Conservation (phyloP, 371 early-diverging fungal genomes). For the Capillidium rhysosporum region DNA sequence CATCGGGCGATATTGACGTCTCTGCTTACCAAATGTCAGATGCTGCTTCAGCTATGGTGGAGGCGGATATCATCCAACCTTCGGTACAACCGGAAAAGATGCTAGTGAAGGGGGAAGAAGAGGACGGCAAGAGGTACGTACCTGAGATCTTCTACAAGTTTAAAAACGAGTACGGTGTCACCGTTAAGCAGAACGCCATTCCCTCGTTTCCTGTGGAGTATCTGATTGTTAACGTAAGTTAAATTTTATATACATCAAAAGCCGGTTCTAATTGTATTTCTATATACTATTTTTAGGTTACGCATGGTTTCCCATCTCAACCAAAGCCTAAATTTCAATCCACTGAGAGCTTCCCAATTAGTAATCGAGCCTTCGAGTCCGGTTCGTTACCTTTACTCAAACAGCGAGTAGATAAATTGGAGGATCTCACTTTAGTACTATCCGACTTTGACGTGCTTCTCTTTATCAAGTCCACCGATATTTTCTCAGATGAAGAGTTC, state of each 20-base stretch:
- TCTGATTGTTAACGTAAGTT: constrained; percentile 68
- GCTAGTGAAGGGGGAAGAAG: constrained; percentile 55
- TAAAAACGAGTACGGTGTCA: constrained; percentile 79
- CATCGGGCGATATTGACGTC: constrained; percentile 68
- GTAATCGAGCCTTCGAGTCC: constrained; percentile 31
- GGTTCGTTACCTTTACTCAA: constrained; percentile 8
- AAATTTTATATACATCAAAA: too few species aligned
- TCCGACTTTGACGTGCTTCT: constrained; percentile 73
- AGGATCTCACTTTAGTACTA: constrained; percentile 14
- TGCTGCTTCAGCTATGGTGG: constrained; percentile 72
- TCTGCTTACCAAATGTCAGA: constrained; percentile 87
- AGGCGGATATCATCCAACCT: constrained; percentile 81
- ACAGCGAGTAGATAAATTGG: constrained; percentile 8
- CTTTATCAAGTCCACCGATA: constrained; percentile 20
- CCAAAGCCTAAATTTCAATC: constrained; percentile 55
- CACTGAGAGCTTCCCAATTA: constrained; percentile 34
- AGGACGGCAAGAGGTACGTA: constrained; percentile 60
- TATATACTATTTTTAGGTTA: constrained; percentile 28
- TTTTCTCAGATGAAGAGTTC: not conserved
- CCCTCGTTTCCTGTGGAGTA: constrained; percentile 95
- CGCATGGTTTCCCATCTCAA: constrained; percentile 79
- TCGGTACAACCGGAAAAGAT: constrained; percentile 71
- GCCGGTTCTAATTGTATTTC: not conserved
- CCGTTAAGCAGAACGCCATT: constrained; percentile 66
- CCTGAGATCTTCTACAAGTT: constrained; percentile 92